Evolutionary conservation across 306 rosid species (phyloP).

Genomic region (Clitoria ternatea): DNA sequence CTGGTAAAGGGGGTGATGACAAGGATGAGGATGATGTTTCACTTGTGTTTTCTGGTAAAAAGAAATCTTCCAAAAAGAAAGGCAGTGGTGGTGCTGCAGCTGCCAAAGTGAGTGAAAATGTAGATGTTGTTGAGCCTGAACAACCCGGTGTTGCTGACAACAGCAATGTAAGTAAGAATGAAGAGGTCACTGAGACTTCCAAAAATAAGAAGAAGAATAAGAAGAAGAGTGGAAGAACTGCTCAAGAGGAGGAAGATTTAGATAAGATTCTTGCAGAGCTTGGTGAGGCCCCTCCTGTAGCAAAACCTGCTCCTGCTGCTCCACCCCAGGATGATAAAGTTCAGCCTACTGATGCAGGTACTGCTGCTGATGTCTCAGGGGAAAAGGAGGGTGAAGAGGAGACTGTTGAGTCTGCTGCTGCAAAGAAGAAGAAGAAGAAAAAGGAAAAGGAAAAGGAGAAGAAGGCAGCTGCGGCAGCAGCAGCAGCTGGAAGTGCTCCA

Average conservation of each 20-base stretch:
- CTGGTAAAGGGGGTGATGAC: constrained; percentile 36
- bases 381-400: constrained; percentile 86
- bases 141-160: constrained; percentile 30
- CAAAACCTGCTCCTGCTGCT: constrained; percentile 44
- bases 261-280: constrained; percentile 94
- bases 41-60: constrained; percentile 74
- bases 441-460: constrained; percentile 77
- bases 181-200: constrained; percentile 56
- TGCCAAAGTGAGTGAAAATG: constrained; percentile 38
- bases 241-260: constrained; percentile 96
- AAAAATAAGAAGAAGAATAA: constrained; percentile 92
- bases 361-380: constrained; percentile 37
- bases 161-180: constrained; percentile 41
- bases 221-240: constrained; percentile 92
- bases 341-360: constrained; percentile 46
- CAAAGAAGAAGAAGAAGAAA: constrained; percentile 95
- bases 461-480: constrained; percentile 66
- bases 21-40: constrained; percentile 47
- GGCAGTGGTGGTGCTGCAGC: constrained; percentile 28
- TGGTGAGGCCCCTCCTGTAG: constrained; percentile 49
- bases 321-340: constrained; percentile 47
- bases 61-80: constrained; percentile 86
- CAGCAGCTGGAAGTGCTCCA: constrained; percentile 37
- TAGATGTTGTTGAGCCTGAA: constrained; percentile 41
- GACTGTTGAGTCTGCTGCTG: constrained; percentile 81